Base-by-base conservation (phyloP, 164 flowering plant species). In the Brasenia schreberi region DNA sequence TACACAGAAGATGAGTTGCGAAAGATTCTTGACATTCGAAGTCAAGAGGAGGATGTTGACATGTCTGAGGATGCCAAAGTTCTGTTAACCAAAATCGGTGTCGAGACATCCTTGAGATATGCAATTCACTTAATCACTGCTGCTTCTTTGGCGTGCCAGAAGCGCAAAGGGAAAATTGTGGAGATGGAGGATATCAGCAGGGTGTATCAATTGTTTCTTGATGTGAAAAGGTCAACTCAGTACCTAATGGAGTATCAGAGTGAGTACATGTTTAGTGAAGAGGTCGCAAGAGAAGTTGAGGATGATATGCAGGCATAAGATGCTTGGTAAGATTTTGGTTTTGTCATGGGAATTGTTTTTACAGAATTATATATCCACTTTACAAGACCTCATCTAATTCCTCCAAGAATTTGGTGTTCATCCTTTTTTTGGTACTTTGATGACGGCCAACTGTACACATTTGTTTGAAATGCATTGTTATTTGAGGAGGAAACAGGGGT, bases 41-140 rank as follows among this genome's bases (percentile, higher is more conserved):
- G 87, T 83, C 90, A 90, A 74, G 98, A 92, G 76, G 98, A 92
- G 74, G 97, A 88, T 61, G 97, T 92, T 7, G 98, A 92, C 33
- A 85, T 92, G 89, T 76, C 87, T 6, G 97, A 87, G 69, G 98
- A 89, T 52, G 98, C 92, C 60, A 86, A 70, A 69, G 82, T 64
- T 14, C 66, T 88, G 68, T 65, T 88, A 74, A 88, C 96, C 42
- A 73, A 68, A 72, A 73, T 73, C 39, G 79, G 76, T 18, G 76
- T 77, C 9, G 74, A 71, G 71, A 61, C 79, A 9, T 77, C 79
- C 18, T 64, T 77, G 68, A 83, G 98, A 75, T 93, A 93, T 75
- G 96, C 97, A 42, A 88, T 90, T 70, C 84, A 93, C 75, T 85
- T 93, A 61, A 93, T 93, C 12, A 90, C 92, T 1, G 79, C 90